These are phyloP conservation scores for Ganoderma leucocontextum DNA, from an alignment of 1,284 basidiomycete species.

Conservation along the genomic window DNA sequence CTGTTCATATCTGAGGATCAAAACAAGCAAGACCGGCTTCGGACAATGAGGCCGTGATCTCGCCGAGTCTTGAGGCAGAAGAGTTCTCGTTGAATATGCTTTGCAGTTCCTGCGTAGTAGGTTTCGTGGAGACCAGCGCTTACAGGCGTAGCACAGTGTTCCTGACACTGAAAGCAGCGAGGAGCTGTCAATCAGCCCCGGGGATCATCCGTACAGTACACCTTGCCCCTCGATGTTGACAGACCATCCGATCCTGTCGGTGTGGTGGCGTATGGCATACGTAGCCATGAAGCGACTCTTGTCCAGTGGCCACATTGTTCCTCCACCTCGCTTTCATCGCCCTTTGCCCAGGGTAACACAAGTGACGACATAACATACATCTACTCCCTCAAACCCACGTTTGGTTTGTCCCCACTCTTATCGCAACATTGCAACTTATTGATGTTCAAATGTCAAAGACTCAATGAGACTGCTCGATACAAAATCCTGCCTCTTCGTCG, in stretches of 20 bases:
- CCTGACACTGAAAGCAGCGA: background rate
- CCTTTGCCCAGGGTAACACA: background rate
- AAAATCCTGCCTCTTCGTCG: background rate
- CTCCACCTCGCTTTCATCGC: background rate
- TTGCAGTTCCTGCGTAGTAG: too few species aligned
- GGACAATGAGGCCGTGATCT: too few species aligned
- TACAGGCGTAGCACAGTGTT: background rate
- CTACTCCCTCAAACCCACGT: too few species aligned
- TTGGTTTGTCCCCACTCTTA: background rate
- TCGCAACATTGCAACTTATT: background rate
- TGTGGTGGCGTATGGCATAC: background rate
- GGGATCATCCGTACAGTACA: background rate
- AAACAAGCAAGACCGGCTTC: too few species aligned
- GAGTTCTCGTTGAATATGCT: too few species aligned
- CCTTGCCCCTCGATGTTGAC: background rate
- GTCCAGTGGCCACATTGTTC: background rate
- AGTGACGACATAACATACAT: background rate
- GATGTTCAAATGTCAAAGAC: background rate
- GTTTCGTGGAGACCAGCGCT: too few species aligned
- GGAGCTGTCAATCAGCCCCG: background rate
- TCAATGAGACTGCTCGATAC: conserved; percentile 6
- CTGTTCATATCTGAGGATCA: too few species aligned
- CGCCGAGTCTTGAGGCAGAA: too few species aligned
- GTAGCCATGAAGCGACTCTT: background rate
- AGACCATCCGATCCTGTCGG: background rate